Evolutionary conservation across 345 rosid genomes (phyloP).

Genomic region (Mallotus nudiflorus): DNA sequence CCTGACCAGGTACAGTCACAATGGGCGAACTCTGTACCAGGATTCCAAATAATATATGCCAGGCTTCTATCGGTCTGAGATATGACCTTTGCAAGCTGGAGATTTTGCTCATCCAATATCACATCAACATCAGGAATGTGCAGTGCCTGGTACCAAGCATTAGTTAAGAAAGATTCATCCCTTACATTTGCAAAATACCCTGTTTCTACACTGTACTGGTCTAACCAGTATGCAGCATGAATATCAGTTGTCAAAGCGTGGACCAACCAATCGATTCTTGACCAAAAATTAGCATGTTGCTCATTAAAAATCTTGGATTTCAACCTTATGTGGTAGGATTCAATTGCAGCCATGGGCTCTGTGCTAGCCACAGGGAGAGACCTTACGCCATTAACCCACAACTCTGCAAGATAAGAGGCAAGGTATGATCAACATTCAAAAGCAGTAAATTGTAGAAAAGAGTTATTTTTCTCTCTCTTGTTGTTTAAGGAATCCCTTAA

Average conservation of each 20-base stretch:
- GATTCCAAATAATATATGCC: constrained; percentile 46
- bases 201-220: constrained; percentile 41
- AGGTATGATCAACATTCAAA: neutral
- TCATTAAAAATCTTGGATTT: constrained; percentile 42
- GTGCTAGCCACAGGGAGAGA: constrained; percentile 43
- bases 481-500: too few species aligned
- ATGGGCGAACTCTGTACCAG: constrained; percentile 55
- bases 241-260: constrained; percentile 47
- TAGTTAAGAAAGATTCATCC: constrained; percentile 36
- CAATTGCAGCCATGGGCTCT: constrained; percentile 53
- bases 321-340: constrained; percentile 47
- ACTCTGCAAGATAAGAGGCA: constrained; percentile 36
- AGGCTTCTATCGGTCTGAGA: constrained; percentile 45
- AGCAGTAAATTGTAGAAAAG: neutral
- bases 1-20: constrained; percentile 50
- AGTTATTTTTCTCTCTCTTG: too few species aligned
- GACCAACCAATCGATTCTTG: constrained; percentile 52
- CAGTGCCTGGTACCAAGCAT: constrained; percentile 51
- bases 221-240: constrained; percentile 50
- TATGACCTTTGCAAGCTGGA: constrained; percentile 46
- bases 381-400: constrained; percentile 40
- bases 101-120: constrained; percentile 48
- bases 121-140: constrained; percentile 41
- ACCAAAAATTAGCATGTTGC: constrained; percentile 34
- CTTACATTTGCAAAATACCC: constrained; percentile 42